Percentiles rank a stretch among this genome's conserved stretches.
Evolutionary conservation across 2,329 filamentous ascomycete genomes (phyloP).

Genomic region (Penicillium rolfsii): DNA sequence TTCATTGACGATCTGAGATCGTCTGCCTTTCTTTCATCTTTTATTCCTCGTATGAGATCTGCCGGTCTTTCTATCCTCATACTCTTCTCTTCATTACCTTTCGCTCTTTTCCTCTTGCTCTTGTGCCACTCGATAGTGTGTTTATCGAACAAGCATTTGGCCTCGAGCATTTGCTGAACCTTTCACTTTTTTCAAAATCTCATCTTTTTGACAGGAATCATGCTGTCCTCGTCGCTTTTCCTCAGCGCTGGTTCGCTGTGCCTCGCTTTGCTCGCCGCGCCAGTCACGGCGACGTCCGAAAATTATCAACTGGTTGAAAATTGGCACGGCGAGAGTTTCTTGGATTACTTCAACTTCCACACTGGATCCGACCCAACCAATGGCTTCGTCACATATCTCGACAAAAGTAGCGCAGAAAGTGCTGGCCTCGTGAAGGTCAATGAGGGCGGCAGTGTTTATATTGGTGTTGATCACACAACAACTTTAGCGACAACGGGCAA

Average conservation of each 20-base stretch:
- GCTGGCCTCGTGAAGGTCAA: conserved; percentile 43
- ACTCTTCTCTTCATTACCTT: conserved; percentile 11
- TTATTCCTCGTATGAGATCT: neutral
- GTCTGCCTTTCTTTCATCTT: conserved; percentile 23
- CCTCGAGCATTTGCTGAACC: neutral
- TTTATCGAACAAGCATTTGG: conserved; percentile 3
- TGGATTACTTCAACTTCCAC: conserved; percentile 56
- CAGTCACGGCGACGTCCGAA: conserved; percentile 24
- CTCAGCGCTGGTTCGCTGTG: conserved; percentile 39
- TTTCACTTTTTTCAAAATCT: neutral
- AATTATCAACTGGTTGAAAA: conserved; percentile 46
- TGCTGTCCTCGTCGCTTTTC: conserved; percentile 35
- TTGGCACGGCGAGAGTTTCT: conserved; percentile 53
- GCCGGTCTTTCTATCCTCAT: conserved; percentile 20
- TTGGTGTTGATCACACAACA: conserved; percentile 50
- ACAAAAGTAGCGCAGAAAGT: conserved; percentile 44
- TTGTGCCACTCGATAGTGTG: conserved; percentile 2
- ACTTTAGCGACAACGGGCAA: conserved; percentile 40
- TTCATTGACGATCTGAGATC: conserved; percentile 29
- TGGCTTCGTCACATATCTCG: conserved; percentile 56
- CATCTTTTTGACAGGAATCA: conserved; percentile 16
- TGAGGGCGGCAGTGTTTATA: conserved; percentile 43
- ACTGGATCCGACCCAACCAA: conserved; percentile 52
- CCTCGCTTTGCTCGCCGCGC: conserved; percentile 33
- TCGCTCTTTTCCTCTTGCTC: neutral